A percentile compares a stretch with the other conserved stretches of the same genome.
phyloP scores from a whole-genome alignment of 2,329 filamentous ascomycete species.

The Fusarium napiforme region DNA sequence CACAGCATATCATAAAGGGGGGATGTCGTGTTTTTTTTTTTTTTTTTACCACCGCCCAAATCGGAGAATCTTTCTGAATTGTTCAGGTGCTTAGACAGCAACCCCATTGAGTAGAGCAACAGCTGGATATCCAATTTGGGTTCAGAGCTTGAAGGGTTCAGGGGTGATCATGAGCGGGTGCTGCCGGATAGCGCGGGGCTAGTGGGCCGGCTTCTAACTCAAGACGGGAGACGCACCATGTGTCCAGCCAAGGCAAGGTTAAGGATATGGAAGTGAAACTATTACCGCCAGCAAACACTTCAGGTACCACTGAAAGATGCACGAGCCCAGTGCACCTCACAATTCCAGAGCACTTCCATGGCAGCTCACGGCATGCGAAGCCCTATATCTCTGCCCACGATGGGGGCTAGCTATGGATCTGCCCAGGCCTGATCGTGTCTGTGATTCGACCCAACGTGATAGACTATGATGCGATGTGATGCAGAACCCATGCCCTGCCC shows the following conservation, averaged over 20 bases:
- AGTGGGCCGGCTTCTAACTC: constrained; percentile 29
- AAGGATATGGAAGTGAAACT: neutral
- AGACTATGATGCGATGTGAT: constrained; percentile 26
- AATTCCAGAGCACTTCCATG: constrained; percentile 20
- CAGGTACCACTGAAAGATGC: constrained; percentile 15
- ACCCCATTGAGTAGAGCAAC: neutral
- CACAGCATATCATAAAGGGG: neutral
- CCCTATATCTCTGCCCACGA: constrained; percentile 1
- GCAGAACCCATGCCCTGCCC: constrained; percentile 20
- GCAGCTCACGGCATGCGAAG: neutral
- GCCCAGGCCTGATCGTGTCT: neutral
- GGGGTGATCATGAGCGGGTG: constrained; percentile 37
- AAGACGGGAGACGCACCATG: constrained; percentile 5
- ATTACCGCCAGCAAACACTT: constrained; percentile 3
- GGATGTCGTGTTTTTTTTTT: neutral
- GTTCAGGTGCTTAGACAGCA: neutral
- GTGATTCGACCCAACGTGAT: constrained; percentile 23
- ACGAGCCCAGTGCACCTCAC: constrained; percentile 10
- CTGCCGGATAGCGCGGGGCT: constrained; percentile 42
- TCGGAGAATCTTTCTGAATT: neutral
- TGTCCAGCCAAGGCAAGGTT: neutral
- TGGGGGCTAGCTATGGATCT: neutral
- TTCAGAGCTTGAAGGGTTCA: constrained; percentile 33
- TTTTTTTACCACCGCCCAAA: neutral
- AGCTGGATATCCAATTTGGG: constrained; percentile 14